phyloP scores from a whole-genome alignment of 2,329 filamentous ascomycete species.

The Fusarium citri region DNA sequence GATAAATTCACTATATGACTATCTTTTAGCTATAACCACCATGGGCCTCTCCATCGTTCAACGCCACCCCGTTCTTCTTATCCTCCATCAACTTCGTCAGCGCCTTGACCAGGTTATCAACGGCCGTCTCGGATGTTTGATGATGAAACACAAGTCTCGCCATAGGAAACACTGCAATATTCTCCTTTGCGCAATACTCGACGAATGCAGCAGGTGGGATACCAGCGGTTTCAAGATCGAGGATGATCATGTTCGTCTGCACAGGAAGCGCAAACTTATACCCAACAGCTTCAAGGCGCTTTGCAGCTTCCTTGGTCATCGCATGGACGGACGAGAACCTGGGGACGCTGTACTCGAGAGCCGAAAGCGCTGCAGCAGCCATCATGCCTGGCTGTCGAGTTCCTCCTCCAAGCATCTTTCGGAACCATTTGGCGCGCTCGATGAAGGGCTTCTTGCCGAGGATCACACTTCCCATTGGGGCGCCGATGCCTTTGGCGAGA shows the following conservation, averaged over 20 bases:
- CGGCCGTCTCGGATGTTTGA: constrained; percentile 31
- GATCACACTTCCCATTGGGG: constrained; percentile 79
- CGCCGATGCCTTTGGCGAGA: constrained; percentile 82
- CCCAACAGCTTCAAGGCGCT: constrained; percentile 22
- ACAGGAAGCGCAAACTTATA: constrained; percentile 44
- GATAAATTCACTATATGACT: not conserved
- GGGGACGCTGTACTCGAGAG: constrained; percentile 56
- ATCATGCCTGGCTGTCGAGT: constrained; percentile 77
- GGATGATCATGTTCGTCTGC: constrained; percentile 46
- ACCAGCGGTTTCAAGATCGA: constrained; percentile 33
- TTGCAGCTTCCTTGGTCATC: constrained; percentile 33
- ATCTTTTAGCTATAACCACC: constrained; percentile 23
- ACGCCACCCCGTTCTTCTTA: constrained; percentile 8
- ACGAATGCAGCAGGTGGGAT: constrained; percentile 41
- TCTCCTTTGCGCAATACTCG: constrained; percentile 29
- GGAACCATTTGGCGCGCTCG: constrained; percentile 52
- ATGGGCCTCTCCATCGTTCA: constrained; percentile 12
- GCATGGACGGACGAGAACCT: constrained; percentile 37
- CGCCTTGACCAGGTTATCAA: constrained; percentile 24
- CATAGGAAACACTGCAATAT: constrained; percentile 29
- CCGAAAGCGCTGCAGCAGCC: constrained; percentile 74
- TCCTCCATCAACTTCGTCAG: constrained; percentile 28
- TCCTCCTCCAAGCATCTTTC: constrained; percentile 79
- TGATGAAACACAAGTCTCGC: constrained; percentile 37
- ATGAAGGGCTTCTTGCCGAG: constrained; percentile 60